Evolutionary conservation across 495 filamentous ascomycete species (phyloP), one percentile per base, ranked within the genome.

Genomic region (Tuber indicum): DNA sequence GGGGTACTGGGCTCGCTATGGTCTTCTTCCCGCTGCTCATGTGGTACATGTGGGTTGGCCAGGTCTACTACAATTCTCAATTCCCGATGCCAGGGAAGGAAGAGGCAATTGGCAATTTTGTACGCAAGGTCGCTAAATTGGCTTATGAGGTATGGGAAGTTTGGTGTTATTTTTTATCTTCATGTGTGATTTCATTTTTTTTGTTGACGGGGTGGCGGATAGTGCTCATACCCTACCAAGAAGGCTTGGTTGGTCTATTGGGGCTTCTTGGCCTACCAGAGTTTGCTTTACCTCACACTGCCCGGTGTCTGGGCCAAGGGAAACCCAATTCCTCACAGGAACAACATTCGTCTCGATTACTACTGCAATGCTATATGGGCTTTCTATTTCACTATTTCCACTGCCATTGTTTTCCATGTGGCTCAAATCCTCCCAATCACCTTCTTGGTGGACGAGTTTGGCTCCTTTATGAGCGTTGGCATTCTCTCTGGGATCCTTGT

Each of bases 1-100:
- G 85, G 72, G 94, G 94, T 75, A 90, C 93, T 41, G 84, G 86
- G 36, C 86, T 90, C 74, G 93, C 97, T 89, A 99, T 99, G 93
- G 87, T 96, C 76, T 91, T 90, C 71, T 99, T 98, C 85, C 96
- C 96, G 19, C 49, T 92, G 69, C 87, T 99, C 78, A 99, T 99
- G 96, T 98, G 92, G 87, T 98, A 97, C 87, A 95, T 99, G 93
- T 99, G 95, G 95, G 91, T 97, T 83, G 96, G 96, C 44, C 92
- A 94, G 58, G 93, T 90, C 70, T 95, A 94, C 85, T 99, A 97
- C 84, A 86, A 93, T 85, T 94, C 94, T 77, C 90, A 92, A 78
- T 87, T 96, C 76, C 95, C 95, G 36, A 85, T 85, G 73, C 92
- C 89, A 43, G 85, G 85, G n/a, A 83, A 87, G 72, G 92, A 88